phyloP scores from a whole-genome alignment of 208 protist species.

The Angomonas desouzai region DNA sequence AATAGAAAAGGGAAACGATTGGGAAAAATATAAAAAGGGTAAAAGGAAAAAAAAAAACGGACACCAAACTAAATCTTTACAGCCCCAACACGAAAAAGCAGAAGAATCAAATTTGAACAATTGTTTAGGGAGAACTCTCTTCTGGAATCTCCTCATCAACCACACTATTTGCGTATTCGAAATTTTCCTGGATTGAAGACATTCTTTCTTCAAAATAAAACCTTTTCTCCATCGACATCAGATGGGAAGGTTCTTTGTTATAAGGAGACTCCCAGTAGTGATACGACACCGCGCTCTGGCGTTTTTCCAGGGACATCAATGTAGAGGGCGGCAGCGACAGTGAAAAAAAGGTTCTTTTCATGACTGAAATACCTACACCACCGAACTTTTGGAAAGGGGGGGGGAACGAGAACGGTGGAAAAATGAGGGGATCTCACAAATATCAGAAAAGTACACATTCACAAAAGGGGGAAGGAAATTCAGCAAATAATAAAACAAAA shows the following conservation, averaged over 20 bases:
- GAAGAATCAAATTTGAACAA: background rate
- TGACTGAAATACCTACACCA: no score
- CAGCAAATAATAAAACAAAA: no score
- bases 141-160: no score
- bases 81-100: conserved; percentile 5
- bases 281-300: conserved; percentile 27
- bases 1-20: background rate
- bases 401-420: no score
- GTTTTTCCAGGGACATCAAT: conserved; percentile 20
- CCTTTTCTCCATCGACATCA: background rate
- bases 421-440: no score
- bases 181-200: background rate
- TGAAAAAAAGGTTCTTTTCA: background rate
- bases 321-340: background rate
- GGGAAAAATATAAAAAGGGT: conserved; percentile 14
- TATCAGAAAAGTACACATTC: no score
- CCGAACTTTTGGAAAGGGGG: no score
- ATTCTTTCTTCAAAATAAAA: conserved; percentile 2
- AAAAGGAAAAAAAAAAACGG: conserved; percentile 10
- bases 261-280: conserved; percentile 20
- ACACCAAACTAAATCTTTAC: conserved; percentile 2
- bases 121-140: background rate
- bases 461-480: no score
- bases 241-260: background rate
- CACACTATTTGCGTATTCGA: background rate